These are phyloP conservation scores for Trichomonas tenax DNA, from an alignment of 208 protist species.

Conservation along the genomic window DNA sequence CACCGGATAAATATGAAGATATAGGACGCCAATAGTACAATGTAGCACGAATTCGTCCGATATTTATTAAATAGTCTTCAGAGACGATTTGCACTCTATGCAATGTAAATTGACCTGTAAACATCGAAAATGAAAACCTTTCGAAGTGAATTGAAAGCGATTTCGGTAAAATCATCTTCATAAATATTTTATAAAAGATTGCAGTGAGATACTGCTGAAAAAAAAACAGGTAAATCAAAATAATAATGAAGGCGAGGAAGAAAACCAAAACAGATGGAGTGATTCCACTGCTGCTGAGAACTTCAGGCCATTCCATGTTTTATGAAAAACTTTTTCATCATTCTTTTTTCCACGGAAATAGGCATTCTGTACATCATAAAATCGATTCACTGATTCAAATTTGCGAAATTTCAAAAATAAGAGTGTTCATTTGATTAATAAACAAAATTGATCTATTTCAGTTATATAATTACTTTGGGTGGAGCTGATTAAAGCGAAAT, in stretches of 20 bases:
- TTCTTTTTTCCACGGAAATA: too few species aligned
- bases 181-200: not conserved
- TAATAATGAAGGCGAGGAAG: not conserved
- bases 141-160: not conserved
- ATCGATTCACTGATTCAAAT: too few species aligned
- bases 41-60: not conserved
- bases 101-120: not conserved
- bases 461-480: too few species aligned
- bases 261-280: not conserved
- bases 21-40: not conserved
- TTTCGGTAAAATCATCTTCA: not conserved
- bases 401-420: too few species aligned
- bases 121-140: not conserved
- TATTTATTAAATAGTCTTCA: not conserved
- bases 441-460: too few species aligned
- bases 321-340: too few species aligned
- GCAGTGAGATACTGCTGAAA: slow-evolving; percentile 19
- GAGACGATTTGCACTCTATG: not conserved
- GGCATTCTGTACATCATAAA: too few species aligned
- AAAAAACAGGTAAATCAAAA: not conserved
- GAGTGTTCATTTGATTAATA: too few species aligned
- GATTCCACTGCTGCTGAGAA: not conserved
- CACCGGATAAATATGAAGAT: not conserved
- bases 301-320: not conserved
- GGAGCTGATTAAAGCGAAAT: too few species aligned